These are phyloP conservation scores for Hanseniaspora clermontiae DNA, from an alignment of 805 yeast species.

Conservation along the genomic window DNA sequence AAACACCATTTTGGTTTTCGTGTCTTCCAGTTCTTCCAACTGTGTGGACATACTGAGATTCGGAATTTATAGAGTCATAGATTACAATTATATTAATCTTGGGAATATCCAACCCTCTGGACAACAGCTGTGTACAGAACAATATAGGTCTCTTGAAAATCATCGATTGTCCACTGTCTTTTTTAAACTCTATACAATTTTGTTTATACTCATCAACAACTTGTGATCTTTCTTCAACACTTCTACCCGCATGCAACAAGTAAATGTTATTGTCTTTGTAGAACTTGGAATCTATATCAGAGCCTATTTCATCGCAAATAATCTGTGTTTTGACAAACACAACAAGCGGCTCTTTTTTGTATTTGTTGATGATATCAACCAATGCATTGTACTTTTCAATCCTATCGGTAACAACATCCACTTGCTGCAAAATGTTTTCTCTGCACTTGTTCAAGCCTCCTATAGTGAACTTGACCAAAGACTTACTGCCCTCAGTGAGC, in stretches of 20 bases:
- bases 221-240: constrained; percentile 65
- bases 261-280: constrained; percentile 35
- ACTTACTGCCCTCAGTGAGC: constrained; percentile 13
- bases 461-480: constrained; percentile 57
- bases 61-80: constrained; percentile 69
- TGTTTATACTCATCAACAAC: constrained; percentile 58
- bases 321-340: constrained; percentile 82
- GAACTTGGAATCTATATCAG: constrained; percentile 20
- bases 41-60: constrained; percentile 92
- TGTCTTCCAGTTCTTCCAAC: constrained; percentile 96
- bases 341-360: constrained; percentile 40
- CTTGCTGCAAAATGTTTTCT: constrained; percentile 61
- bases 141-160: constrained; percentile 45
- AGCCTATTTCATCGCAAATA: constrained; percentile 61
- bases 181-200: constrained; percentile 21
- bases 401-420: constrained; percentile 44
- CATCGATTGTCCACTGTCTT: background rate
- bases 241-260: constrained; percentile 85
- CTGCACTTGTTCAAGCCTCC: constrained; percentile 76
- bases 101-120: constrained; percentile 90
- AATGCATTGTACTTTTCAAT: constrained; percentile 45
- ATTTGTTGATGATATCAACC: constrained; percentile 30
- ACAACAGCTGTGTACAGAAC: constrained; percentile 88
- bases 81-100: constrained; percentile 69
- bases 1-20: constrained; percentile 55